Evolutionary conservation across 2,329 filamentous ascomycete species (phyloP).

Genomic region (Aureobasidium subglaciale): DNA sequence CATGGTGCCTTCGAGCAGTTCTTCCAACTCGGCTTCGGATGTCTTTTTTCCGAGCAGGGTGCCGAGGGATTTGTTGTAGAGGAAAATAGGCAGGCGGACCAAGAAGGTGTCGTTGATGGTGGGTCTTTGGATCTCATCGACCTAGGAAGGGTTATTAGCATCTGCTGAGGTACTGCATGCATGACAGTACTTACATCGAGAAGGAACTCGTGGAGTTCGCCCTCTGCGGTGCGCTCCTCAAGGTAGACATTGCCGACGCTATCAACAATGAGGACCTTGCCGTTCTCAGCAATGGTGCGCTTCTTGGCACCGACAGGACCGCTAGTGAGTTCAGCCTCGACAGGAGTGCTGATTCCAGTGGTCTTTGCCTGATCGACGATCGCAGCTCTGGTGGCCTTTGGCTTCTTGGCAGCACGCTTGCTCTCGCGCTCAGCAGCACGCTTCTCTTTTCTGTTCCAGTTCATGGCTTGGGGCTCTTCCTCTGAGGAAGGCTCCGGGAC

Average conservation of each 20-base stretch:
- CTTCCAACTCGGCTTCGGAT: conserved; percentile 24
- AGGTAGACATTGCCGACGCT: conserved; percentile 86
- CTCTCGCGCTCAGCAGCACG: conserved; percentile 80
- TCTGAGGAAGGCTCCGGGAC: conserved; percentile 35
- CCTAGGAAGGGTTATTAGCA: conserved; percentile 41
- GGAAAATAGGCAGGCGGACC: conserved; percentile 67
- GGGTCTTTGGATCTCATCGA: conserved; percentile 70
- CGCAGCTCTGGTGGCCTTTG: conserved; percentile 42
- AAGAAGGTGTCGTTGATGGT: conserved; percentile 77
- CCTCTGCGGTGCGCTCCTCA: conserved; percentile 86
- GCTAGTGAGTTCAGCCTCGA: conserved; percentile 43
- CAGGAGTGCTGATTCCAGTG: conserved; percentile 47
- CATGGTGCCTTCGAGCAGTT: conserved; percentile 30
- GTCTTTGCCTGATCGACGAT: conserved; percentile 43
- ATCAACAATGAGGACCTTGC: conserved; percentile 90
- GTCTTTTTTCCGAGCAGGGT: conserved; percentile 35
- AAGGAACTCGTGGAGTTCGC: conserved; percentile 72
- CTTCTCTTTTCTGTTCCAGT: conserved; percentile 72
- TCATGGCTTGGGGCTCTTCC: conserved; percentile 50
- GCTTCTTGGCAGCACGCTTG: conserved; percentile 57
- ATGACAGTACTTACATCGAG: conserved; percentile 63
- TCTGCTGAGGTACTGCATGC: conserved; percentile 20
- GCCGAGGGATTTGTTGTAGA: conserved; percentile 49
- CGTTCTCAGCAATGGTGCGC: conserved; percentile 86
- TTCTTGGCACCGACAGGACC: conserved; percentile 72